Evolutionary conservation across 2,329 filamentous ascomycete genomes (phyloP).

Genomic region (Phoma sp.): DNA sequence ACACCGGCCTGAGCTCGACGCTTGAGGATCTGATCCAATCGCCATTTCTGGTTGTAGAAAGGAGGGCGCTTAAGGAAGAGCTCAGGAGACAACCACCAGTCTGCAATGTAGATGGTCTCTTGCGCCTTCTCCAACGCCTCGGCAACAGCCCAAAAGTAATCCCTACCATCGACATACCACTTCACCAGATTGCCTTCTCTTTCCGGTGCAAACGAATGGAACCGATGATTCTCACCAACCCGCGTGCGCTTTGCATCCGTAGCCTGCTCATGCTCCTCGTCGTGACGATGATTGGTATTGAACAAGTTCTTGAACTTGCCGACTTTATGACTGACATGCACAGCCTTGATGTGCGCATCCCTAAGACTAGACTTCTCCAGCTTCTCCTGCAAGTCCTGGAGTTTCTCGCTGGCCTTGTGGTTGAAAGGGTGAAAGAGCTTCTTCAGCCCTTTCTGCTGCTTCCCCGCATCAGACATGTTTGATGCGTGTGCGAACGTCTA

Average conservation of each 20-base stretch:
- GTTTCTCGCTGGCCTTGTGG: constrained; percentile 33
- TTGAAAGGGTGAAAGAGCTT: constrained; percentile 51
- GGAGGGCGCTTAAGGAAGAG: constrained; percentile 86
- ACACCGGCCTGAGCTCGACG: constrained; percentile 89
- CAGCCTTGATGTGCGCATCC: constrained; percentile 60
- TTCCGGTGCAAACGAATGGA: constrained; percentile 89
- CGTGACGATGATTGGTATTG: constrained; percentile 89
- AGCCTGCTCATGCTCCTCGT: constrained; percentile 86
- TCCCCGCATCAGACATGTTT: constrained; percentile 32
- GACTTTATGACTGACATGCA: constrained; percentile 67
- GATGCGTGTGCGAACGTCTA: constrained; percentile 19
- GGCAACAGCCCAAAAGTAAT: constrained; percentile 95
- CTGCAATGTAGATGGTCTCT: constrained; percentile 93
- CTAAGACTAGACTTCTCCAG: constrained; percentile 57
- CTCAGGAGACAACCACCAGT: constrained; percentile 96
- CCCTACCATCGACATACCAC: constrained; percentile 95
- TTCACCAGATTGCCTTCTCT: constrained; percentile 86
- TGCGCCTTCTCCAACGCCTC: constrained; percentile 87
- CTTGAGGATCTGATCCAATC: constrained; percentile 87
- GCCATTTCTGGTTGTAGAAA: constrained; percentile 81
- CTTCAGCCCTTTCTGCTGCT: constrained; percentile 43
- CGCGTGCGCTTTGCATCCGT: constrained; percentile 81
- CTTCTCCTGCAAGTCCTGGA: constrained; percentile 52
- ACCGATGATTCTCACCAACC: constrained; percentile 78
- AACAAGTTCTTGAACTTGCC: constrained; percentile 73